Percentiles rank a stretch among this genome's conserved stretches.
phyloP scores from a whole-genome alignment of 1,284 basidiomycete species.

The Puccinia triticina region DNA sequence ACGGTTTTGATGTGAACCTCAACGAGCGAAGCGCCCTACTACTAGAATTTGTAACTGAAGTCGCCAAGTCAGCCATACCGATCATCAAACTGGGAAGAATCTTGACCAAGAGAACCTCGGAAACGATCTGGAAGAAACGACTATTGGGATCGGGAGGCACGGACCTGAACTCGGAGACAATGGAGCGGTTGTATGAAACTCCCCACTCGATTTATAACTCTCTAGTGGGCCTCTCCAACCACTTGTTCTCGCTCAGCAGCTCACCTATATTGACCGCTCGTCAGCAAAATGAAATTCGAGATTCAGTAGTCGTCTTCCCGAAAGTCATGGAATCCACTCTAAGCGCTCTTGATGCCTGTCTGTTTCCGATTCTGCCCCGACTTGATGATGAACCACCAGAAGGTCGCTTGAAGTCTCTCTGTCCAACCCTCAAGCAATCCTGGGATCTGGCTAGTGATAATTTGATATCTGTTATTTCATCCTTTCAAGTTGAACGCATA shows the following conservation, averaged over 20 bases:
- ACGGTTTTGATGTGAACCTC: not conserved
- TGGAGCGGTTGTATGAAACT: not conserved
- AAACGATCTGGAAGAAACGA: not conserved
- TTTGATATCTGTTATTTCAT: not conserved
- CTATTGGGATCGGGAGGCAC: not conserved
- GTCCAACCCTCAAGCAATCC: not conserved
- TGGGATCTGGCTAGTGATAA: not conserved
- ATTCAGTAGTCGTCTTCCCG: not conserved
- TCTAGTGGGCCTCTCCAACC: no score
- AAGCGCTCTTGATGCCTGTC: not conserved
- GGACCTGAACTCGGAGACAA: not conserved
- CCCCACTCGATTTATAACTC: not conserved
- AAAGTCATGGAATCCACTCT: not conserved
- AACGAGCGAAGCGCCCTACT: not conserved
- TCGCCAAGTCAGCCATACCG: not conserved
- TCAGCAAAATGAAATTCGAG: not conserved
- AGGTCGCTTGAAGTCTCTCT: not conserved
- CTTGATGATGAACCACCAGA: not conserved
- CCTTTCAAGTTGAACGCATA: not conserved
- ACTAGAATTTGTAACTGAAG: not conserved
- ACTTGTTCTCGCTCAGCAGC: not conserved
- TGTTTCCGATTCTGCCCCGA: not conserved
- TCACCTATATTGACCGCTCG: not conserved
- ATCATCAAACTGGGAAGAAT: not conserved
- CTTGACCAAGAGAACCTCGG: not conserved